Conservation (phyloP, 164 flowering plant genomes). For the Nymphaea thermarum region DNA sequence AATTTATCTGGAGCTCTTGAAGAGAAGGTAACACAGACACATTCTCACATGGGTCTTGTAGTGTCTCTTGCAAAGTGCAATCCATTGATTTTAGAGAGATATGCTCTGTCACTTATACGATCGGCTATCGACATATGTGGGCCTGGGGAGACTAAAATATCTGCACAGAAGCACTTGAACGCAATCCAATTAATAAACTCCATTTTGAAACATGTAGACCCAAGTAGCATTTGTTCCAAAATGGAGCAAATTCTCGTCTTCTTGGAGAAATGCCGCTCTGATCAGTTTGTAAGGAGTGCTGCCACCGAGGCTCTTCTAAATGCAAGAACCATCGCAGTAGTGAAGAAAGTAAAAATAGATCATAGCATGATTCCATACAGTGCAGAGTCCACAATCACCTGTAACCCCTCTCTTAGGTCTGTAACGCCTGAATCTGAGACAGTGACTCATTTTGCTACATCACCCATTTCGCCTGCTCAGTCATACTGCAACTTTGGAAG, state of each 20-base stretch:
- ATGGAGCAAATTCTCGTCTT: slow-evolving; percentile 46
- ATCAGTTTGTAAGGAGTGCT: slow-evolving; percentile 78
- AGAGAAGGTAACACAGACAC: slow-evolving; percentile 58
- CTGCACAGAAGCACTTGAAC: slow-evolving; percentile 66
- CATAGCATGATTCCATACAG: not conserved
- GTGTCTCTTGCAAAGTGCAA: slow-evolving; percentile 78
- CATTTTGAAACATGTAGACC: slow-evolving; percentile 74
- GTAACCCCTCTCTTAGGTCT: slow-evolving; percentile 27
- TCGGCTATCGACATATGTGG: slow-evolving; percentile 59
- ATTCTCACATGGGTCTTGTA: slow-evolving; percentile 76
- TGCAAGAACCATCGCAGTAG: slow-evolving; percentile 44
- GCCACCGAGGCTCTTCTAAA: slow-evolving; percentile 80
- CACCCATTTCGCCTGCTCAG: slow-evolving; percentile 50
- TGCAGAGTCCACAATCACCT: not conserved
- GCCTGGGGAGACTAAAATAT: slow-evolving; percentile 42
- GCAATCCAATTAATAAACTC: slow-evolving; percentile 88
- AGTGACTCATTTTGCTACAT: slow-evolving; percentile 49
- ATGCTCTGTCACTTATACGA: slow-evolving; percentile 60
- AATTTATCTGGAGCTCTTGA: slow-evolving; percentile 53
- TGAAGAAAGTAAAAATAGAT: slow-evolving; percentile 22
- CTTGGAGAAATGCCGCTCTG: slow-evolving; percentile 72
- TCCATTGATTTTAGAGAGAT: slow-evolving; percentile 58
- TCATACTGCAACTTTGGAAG: slow-evolving; percentile 23
- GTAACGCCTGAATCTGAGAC: slow-evolving; percentile 78
- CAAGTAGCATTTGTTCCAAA: slow-evolving; percentile 66